Evolutionary conservation across 345 rosid species (phyloP), one percentile per base, ranked within the genome.

Genomic region (Eucalyptus marginata): DNA sequence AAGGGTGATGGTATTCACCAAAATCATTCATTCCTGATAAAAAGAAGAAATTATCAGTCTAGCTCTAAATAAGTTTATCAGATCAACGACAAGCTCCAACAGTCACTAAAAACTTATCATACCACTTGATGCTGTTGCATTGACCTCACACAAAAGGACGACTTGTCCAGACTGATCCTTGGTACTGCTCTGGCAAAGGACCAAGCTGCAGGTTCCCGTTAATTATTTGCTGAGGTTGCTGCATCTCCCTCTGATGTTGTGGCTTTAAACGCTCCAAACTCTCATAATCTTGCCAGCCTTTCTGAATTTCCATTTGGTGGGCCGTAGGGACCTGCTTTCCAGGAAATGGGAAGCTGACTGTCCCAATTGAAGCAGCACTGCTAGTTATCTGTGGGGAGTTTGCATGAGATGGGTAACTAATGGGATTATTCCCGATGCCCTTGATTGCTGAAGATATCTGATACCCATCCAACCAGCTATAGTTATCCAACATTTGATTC

Each of bases 381-480:
- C 90, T 90, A 90, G 88, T 90, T 84, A 92, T 79, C 88, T 92
- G 92, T 59, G 91, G 96, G n/a, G 94, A 79, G 86, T 93, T 94
- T 83, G 94, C 92, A 90, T 92, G 91, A 88, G 96, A 91, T 83
- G 89, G 68, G 87, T 91, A 54, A 89, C 90, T 93, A 89, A 90
- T 49, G 49, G 95, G 92, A 92, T 89, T 89, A 47, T 43, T n/a
- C 46, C 92, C 96, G 9, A 89, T 54, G 90, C 91, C 91, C 88
- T 89, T 95, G 40, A 93, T 86, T 88, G 97, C 92, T 18, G 95
- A 89, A 9, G 96, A 92, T 88, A 94, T 87, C 92, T 95, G 96
- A 93, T 98, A 97, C 80, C 99, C 99, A 94, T 98, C 99, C 95
- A 97, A 92, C 99, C 99, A 98, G 90, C 97, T 95, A 93, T 98